Base-by-base conservation (phyloP, 2,329 filamentous ascomycete species). In the Phoma herbarum region DNA sequence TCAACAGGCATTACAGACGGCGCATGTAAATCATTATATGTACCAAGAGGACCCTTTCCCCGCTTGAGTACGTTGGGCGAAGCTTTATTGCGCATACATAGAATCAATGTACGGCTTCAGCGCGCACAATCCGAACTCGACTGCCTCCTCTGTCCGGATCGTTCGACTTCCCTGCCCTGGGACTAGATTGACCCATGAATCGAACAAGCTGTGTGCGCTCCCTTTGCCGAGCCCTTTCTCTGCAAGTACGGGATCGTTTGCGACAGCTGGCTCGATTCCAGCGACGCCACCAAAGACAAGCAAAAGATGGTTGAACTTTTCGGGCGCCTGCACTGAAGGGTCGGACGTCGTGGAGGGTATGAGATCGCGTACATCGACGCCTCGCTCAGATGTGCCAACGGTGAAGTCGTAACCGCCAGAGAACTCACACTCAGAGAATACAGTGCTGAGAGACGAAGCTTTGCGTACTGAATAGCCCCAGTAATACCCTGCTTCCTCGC, bases 361-460 rank as follows among this genome's bases (percentile, higher is more conserved):
- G 7, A 81, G 68, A 2, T 71, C 64, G 57, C 77, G 65, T 51
- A 82, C 65, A 23, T 86, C 79, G 33, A 81, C 68, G 50, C 92
- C 90, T 62, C 90, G 87, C 78, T 96, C 92, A 3, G 91, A 94
- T 0, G 92, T 96, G 16, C 92, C 92, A 65, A 96, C 87, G 66
- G 88, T 91, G 56, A 93, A 67, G 76, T 96, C 91, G 77, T 96
- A 96, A 12, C 92, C 92, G 44, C 86, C 87, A 55, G 90, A 86
- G 72, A 86, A 92, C 0, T 86, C 84, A 64, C 86, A 88, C 73
- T 93, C 91, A 4, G 91, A 93, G 70, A 94, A 93, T 8, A 96
- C 86, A 5, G 84, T 80, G 5, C 90, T 90, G 5, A 96, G 83
- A 2, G 86, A 88, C 4, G 77, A 70, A 33, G 88, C 88, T 61